These are phyloP conservation scores for Magnaporthales sp. DNA, from an alignment of 2,329 filamentous ascomycete genomes.

Conservation along the genomic window DNA sequence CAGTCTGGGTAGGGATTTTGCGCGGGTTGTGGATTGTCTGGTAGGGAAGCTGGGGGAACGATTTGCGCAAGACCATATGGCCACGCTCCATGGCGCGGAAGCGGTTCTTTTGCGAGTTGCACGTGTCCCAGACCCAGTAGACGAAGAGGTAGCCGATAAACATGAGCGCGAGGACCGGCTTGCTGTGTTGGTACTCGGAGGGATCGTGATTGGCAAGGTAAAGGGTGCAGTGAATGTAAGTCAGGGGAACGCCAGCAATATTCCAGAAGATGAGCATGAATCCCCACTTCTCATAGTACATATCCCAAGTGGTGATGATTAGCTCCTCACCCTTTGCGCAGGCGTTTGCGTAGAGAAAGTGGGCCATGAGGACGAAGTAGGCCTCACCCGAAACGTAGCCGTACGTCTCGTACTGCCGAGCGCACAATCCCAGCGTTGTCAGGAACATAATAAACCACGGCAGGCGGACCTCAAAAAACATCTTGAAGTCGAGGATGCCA, in stretches of 20 bases:
- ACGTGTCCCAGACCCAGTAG: slow-evolving; percentile 80
- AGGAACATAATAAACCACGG: slow-evolving; percentile 81
- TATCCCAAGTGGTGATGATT: slow-evolving; percentile 76
- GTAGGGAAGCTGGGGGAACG: slow-evolving; percentile 76
- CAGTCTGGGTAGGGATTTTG: slow-evolving; percentile 58
- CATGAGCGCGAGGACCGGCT: slow-evolving; percentile 48
- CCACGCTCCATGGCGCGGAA: slow-evolving; percentile 67
- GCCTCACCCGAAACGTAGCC: slow-evolving; percentile 71
- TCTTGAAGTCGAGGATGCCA: slow-evolving; percentile 79
- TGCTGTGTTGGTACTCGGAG: slow-evolving; percentile 58
- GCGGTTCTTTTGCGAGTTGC: slow-evolving; percentile 77
- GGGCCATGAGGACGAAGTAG: slow-evolving; percentile 65
- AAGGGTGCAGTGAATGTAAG: slow-evolving; percentile 76
- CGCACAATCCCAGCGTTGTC: slow-evolving; percentile 57
- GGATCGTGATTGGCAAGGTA: slow-evolving; percentile 71
- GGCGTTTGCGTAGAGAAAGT: slow-evolving; percentile 76
- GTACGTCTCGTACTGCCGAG: slow-evolving; percentile 68
- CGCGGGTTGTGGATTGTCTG: slow-evolving; percentile 65
- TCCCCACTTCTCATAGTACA: slow-evolving; percentile 84
- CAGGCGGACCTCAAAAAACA: slow-evolving; percentile 82
- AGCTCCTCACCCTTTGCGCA: slow-evolving; percentile 77
- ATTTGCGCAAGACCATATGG: slow-evolving; percentile 52
- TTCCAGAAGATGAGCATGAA: slow-evolving; percentile 93
- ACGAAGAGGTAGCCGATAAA: slow-evolving; percentile 61
- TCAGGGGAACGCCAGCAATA: slow-evolving; percentile 69